phyloP scores from a whole-genome alignment of 768 basidiomycete genomes.

The Strobilomyces confusus region DNA sequence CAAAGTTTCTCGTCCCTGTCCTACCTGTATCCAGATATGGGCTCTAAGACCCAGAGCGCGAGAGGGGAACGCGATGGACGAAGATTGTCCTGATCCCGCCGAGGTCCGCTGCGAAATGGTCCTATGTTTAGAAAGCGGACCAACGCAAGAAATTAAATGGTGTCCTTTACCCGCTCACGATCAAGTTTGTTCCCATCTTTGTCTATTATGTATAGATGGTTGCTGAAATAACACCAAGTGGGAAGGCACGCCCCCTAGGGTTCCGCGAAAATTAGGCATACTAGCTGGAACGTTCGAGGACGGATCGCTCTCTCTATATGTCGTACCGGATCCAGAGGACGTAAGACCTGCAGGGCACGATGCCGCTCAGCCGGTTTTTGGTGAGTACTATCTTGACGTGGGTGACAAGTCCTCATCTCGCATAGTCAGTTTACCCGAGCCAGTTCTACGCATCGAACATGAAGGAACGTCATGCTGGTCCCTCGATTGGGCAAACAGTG shows the following conservation, averaged over 20 bases:
- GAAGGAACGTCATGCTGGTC: slow-evolving; percentile 74
- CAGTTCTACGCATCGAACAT: slow-evolving; percentile 67
- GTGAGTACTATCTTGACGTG: slow-evolving; percentile 34
- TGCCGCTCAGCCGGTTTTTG: slow-evolving; percentile 39
- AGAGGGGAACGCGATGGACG: slow-evolving; percentile 10
- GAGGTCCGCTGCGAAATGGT: slow-evolving; percentile 78
- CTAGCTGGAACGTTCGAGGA: slow-evolving; percentile 85
- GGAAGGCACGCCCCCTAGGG: slow-evolving; percentile 17
- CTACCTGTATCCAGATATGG: slow-evolving; percentile 89
- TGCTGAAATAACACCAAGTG: slow-evolving; percentile 14
- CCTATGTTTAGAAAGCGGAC: slow-evolving; percentile 76
- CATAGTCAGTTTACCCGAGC: slow-evolving; percentile 56
- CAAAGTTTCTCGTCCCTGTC: slow-evolving; percentile 48
- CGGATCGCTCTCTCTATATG: slow-evolving; percentile 75
- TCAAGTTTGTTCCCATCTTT: slow-evolving; percentile 29
- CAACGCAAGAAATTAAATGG: slow-evolving; percentile 84
- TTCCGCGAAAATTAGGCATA: slow-evolving; percentile 69
- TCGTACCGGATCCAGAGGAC: slow-evolving; percentile 74
- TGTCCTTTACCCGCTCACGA: slow-evolving; percentile 87
- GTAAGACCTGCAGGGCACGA: slow-evolving; percentile 32
- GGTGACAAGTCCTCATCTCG: neutral
- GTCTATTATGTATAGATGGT: neutral
- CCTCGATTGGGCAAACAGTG: slow-evolving; percentile 89
- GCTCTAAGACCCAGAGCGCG: slow-evolving; percentile 33
- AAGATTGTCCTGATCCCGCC: slow-evolving; percentile 25